These are phyloP conservation scores for Choiromyces venosus DNA, from an alignment of 495 filamentous ascomycete genomes.

Conservation along the genomic window DNA sequence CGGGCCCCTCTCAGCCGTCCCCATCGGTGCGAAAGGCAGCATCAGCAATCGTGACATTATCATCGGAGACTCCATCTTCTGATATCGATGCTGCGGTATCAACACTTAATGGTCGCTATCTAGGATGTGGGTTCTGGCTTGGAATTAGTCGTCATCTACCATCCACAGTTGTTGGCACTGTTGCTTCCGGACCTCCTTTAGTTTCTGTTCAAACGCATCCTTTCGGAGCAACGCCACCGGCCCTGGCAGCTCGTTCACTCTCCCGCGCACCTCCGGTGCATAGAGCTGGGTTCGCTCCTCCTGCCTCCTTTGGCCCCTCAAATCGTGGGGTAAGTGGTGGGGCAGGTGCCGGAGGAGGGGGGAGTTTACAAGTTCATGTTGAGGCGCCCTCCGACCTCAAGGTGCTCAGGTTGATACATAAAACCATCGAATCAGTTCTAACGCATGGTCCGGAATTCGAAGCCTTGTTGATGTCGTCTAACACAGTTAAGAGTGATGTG, in stretches of 20 bases:
- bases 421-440: constrained; percentile 71
- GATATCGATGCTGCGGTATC: constrained; percentile 81
- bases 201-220: constrained; percentile 54
- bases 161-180: constrained; percentile 63
- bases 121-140: constrained; percentile 82
- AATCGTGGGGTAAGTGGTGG: constrained; percentile 43
- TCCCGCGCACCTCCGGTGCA: constrained; percentile 50
- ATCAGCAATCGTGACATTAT: constrained; percentile 77
- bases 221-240: constrained; percentile 75
- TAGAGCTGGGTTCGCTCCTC: constrained; percentile 74
- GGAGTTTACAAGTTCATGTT: constrained; percentile 61
- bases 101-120: constrained; percentile 73
- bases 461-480: constrained; percentile 79
- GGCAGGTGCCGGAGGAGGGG: constrained; percentile 38
- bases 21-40: constrained; percentile 68
- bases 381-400: constrained; percentile 70
- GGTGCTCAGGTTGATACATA: constrained; percentile 78
- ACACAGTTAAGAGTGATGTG: constrained; percentile 71
- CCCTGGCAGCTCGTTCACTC: constrained; percentile 45
- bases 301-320: constrained; percentile 43
- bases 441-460: constrained; percentile 84
- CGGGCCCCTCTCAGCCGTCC: constrained; percentile 32
- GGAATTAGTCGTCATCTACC: constrained; percentile 76
- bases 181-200: constrained; percentile 13
- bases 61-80: constrained; percentile 73